A percentile compares a stretch with the other conserved stretches of the same genome.
Evolutionary conservation across 1,284 basidiomycete genomes (phyloP).

Genomic region (Malassezia restricta): DNA sequence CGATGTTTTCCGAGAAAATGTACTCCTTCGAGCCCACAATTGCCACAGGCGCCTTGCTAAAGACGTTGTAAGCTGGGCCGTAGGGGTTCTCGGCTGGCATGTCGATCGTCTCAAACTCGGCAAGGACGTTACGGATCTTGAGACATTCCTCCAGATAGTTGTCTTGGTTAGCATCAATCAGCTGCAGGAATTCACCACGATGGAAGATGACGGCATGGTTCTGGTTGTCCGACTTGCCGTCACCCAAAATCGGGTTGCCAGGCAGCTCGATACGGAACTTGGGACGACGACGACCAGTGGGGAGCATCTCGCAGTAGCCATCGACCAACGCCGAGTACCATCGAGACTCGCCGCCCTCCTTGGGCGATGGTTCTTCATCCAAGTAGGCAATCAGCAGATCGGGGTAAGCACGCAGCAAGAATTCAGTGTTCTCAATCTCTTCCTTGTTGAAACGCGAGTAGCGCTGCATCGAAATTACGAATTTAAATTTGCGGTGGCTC

Average conservation of each 20-base stretch:
- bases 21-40: constrained; percentile 98
- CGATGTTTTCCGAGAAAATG: constrained; percentile 99
- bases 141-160: constrained; percentile 99
- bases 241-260: constrained; percentile 95
- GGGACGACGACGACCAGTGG: constrained; percentile 74
- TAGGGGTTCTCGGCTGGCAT: constrained; percentile 81
- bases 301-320: constrained; percentile 88
- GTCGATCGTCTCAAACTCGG: constrained; percentile 89
- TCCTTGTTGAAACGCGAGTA: constrained; percentile 99
- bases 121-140: constrained; percentile 96
- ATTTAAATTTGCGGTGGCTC: constrained; percentile 97
- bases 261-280: constrained; percentile 98
- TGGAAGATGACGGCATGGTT: constrained; percentile 99
- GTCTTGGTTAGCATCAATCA: constrained; percentile 99
- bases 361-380: constrained; percentile 79
- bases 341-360: constrained; percentile 86
- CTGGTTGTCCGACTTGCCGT: constrained; percentile 99
- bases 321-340: constrained; percentile 94
- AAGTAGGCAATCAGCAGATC: constrained; percentile 97
- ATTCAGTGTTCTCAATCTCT: constrained; percentile 97
- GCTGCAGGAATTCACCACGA: constrained; percentile 94
- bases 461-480: constrained; percentile 97
- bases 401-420: constrained; percentile 93
- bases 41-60: constrained; percentile 77
- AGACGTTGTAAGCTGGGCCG: constrained; percentile 56